A percentile compares a stretch with the other conserved stretches of the same genome.
Conservation (phyloP, 2,329 filamentous ascomycete species). For the Ascochyta lentis region DNA sequence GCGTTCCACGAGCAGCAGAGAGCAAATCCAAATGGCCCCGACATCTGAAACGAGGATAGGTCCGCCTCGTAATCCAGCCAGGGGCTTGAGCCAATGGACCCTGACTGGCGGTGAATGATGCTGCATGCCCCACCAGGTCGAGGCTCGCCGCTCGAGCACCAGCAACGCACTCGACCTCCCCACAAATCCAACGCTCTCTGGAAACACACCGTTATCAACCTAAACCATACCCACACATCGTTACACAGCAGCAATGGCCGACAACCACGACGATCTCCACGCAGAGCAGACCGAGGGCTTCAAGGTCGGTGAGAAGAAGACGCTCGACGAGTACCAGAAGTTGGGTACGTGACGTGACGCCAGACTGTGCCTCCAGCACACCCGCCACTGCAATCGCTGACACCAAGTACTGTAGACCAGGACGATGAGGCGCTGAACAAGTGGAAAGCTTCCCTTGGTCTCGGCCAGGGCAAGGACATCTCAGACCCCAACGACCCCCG, state of each 20-base stretch:
- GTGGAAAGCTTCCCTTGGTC: slow-evolving; percentile 96
- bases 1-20: not conserved
- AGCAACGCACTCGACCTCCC: slow-evolving; percentile 14
- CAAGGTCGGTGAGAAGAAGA: slow-evolving; percentile 99
- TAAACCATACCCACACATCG: slow-evolving; percentile 3
- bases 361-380: not conserved
- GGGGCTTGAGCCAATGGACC: slow-evolving; percentile 11
- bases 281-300: slow-evolving; percentile 92
- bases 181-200: slow-evolving; percentile 17
- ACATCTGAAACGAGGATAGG: slow-evolving; percentile 7
- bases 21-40: not conserved
- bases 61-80: slow-evolving; percentile 7
- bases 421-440: slow-evolving; percentile 93
- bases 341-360: slow-evolving; percentile 83
- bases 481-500: slow-evolving; percentile 74
- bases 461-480: slow-evolving; percentile 66
- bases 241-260: slow-evolving; percentile 36
- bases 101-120: slow-evolving; percentile 31
- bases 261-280: slow-evolving; percentile 77
- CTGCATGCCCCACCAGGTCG: slow-evolving; percentile 29
- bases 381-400: slow-evolving; percentile 3
- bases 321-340: slow-evolving; percentile 89
- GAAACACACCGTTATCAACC: slow-evolving; percentile 14
- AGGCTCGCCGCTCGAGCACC: slow-evolving; percentile 23
- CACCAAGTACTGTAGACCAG: slow-evolving; percentile 57